Evolutionary conservation across 2,329 filamentous ascomycete species (phyloP).

Genomic region (Talaromyces sp.): DNA sequence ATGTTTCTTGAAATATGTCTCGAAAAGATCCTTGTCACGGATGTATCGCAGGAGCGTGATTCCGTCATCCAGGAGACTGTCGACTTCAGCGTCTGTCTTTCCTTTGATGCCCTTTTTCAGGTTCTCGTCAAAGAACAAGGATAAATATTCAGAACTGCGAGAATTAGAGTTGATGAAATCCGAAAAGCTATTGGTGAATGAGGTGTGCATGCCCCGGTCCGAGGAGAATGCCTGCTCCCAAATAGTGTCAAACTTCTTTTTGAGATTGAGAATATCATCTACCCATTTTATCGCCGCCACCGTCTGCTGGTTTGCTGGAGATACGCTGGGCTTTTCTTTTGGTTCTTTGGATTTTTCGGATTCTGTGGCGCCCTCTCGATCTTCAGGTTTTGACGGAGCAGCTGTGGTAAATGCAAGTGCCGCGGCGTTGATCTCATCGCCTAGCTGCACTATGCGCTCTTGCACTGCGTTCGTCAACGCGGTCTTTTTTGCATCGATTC

Average conservation of each 20-base stretch:
- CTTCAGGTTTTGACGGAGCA: conserved; percentile 40
- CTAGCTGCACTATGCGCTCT: conserved; percentile 71
- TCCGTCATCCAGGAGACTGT: conserved; percentile 79
- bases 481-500: conserved; percentile 70
- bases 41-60: conserved; percentile 84
- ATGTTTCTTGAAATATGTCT: conserved; percentile 97
- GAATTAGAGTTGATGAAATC: conserved; percentile 91
- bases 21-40: conserved; percentile 88
- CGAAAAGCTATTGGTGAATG: conserved; percentile 79
- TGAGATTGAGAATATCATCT: conserved; percentile 78
- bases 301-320: conserved; percentile 70
- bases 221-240: conserved; percentile 67
- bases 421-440: conserved; percentile 71
- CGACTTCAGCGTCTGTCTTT: conserved; percentile 84
- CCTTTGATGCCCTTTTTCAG: conserved; percentile 90
- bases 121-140: conserved; percentile 94
- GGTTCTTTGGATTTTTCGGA: conserved; percentile 44
- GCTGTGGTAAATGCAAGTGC: conserved; percentile 53
- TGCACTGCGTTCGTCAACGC: conserved; percentile 69
- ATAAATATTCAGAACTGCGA: conserved; percentile 86
- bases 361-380: conserved; percentile 39
- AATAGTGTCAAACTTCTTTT: conserved; percentile 83
- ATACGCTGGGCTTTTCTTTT: conserved; percentile 37
- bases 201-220: conserved; percentile 74
- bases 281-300: conserved; percentile 91